These are phyloP conservation scores for Cucumis hystrix DNA, from an alignment of 306 rosid genomes.

Conservation along the genomic window DNA sequence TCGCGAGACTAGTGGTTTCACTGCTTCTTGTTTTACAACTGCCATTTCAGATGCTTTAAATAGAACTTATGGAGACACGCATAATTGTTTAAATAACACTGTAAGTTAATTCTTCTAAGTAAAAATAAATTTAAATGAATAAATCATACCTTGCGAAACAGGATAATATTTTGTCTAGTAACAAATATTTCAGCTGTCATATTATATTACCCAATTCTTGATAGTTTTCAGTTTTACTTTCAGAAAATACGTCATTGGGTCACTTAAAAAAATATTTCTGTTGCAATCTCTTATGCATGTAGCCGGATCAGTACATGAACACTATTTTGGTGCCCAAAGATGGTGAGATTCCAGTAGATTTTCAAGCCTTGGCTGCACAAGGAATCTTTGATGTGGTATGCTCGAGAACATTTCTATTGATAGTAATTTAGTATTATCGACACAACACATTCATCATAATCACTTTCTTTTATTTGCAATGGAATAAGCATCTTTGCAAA, in stretches of 20 bases:
- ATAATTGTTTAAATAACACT: slow-evolving; percentile 41
- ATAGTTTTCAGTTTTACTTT: background rate
- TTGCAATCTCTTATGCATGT: slow-evolving; percentile 18
- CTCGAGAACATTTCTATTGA: background rate
- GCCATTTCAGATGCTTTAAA: slow-evolving; percentile 81
- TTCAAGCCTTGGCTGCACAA: slow-evolving; percentile 45
- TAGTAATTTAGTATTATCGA: background rate
- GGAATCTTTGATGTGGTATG: slow-evolving; percentile 77
- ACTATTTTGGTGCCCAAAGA: slow-evolving; percentile 66
- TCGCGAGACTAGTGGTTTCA: slow-evolving; percentile 72
- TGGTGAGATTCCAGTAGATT: slow-evolving; percentile 52
- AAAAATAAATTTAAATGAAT: background rate
- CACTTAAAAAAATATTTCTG: background rate
- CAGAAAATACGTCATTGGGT: background rate
- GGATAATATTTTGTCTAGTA: background rate
- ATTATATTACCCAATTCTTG: background rate
- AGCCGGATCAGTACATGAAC: slow-evolving; percentile 62
- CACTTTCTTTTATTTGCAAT: background rate
- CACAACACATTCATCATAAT: background rate
- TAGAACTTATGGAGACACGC: slow-evolving; percentile 62
- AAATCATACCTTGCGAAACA: background rate
- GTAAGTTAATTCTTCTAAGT: slow-evolving; percentile 26
- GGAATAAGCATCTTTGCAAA: background rate
- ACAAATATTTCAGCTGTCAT: background rate
- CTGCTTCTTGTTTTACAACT: slow-evolving; percentile 71